Percentiles rank a stretch among this genome's conserved stretches.
These are phyloP conservation scores for Fusarium subglutinans DNA, from an alignment of 2,329 filamentous ascomycete species.

Conservation along the genomic window DNA sequence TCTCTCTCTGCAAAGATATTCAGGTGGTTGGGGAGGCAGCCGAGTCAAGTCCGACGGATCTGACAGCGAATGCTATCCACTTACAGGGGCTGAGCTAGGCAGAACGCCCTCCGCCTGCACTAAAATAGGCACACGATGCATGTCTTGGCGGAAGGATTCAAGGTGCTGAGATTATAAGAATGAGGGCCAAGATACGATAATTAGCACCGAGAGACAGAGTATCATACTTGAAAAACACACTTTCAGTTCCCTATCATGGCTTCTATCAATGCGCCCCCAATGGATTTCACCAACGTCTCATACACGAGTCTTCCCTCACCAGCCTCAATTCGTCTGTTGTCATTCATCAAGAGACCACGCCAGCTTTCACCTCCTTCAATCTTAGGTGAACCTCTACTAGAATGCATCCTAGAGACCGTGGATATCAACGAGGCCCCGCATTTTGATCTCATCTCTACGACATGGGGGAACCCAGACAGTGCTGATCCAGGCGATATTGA, in stretches of 20 bases:
- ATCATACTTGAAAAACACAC: accelerated
- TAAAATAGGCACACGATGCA: not conserved
- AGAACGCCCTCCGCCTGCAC: not conserved
- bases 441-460: not conserved
- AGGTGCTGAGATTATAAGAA: not conserved
- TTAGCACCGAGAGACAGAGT: accelerated
- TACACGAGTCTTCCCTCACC: not conserved
- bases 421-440: not conserved
- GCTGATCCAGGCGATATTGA: not conserved
- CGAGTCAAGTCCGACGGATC: not conserved
- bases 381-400: not conserved
- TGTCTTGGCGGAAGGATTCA: not conserved
- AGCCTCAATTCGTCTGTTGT: not conserved
- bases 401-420: not conserved
- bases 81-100: slow-evolving; percentile 4
- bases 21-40: not conserved
- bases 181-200: not conserved
- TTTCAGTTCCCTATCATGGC: not conserved
- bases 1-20: not conserved
- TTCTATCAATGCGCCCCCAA: not conserved
- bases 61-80: not conserved
- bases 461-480: not conserved
- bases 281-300: not conserved
- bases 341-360: not conserved
- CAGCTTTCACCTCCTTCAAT: not conserved